Base-by-base conservation (phyloP, 495 filamentous ascomycete species). In the Penicillium soppii region DNA sequence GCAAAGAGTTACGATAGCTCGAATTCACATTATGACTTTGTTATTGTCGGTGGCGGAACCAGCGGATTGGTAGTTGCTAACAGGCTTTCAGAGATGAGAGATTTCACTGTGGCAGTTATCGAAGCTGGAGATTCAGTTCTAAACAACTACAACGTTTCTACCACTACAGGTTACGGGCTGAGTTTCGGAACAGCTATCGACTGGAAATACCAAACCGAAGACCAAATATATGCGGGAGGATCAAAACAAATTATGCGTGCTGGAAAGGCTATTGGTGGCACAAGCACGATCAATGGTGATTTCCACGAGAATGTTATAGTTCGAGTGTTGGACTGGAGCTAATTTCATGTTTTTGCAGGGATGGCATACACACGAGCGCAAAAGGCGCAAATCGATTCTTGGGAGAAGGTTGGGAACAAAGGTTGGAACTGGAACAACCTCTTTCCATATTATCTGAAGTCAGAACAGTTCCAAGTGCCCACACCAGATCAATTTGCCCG, bases 391-490 rank as follows among this genome's bases (percentile, higher is more conserved):
- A 70, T 71, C 50, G 78, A 87, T 53, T 66, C 74, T 2, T 87
- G 84, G 84, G 70, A 76, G 48, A 58, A 57, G 4, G 61, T 85
- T 3, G 84, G 86, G 2, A 87, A 85, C 55, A 69, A 74, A 2
- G 81, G 82, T n/a, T 88, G 84, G 85, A 77, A 71, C 48, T 87
- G 82, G 80, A 50, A 74, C 1, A 77, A 58, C 27, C 61, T 88
- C 19, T 57, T 82, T 17, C 80, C 82, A 6, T 88, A 87, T 53
- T 80, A 78, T 30, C 70, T 73, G 42, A 77, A 76, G 58, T 70
- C 68, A 20, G 68, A 78, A 16, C 38, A 54, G 5, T 71, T 74
- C 15, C 65, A 65, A 3, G 26, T 68, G 0, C 76, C 78, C 0
- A 69, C 62, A 15, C 22, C 48, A n/a, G 62, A 68, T 6, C 73